Evolutionary conservation across 1,284 basidiomycete genomes (phyloP).

Genomic region (Vanrija pseudolonga): DNA sequence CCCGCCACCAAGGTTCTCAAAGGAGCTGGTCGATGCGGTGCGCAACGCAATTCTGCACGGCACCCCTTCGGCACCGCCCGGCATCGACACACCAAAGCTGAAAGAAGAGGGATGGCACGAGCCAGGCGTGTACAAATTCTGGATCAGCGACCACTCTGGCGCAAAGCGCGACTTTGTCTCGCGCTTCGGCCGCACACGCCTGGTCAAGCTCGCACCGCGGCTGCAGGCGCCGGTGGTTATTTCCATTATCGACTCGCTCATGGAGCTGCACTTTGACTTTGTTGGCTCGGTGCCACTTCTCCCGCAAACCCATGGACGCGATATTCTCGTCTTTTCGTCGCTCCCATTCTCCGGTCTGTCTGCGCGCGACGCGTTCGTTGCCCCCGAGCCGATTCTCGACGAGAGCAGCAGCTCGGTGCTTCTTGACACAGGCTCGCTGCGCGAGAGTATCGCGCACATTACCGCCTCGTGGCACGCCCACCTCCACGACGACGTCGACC

Average conservation of each 20-base stretch:
- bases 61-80: conserved; percentile 1
- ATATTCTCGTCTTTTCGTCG: conserved; percentile 40
- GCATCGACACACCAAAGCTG: conserved; percentile 20
- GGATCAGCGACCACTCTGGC: conserved; percentile 15
- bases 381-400: background rate
- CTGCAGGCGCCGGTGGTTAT: conserved; percentile 35
- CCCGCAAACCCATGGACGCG: conserved; percentile 30
- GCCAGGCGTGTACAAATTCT: conserved; percentile 43
- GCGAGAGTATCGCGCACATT: too few relatives aligned
- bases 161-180: conserved; percentile 12
- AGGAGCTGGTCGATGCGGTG: conserved; percentile 32
- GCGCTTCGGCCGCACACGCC: too few relatives aligned
- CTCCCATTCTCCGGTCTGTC: conserved; percentile 26
- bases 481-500: too few relatives aligned
- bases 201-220: conserved; percentile 1
- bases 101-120: conserved; percentile 45
- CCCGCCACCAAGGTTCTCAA: conserved; percentile 27
- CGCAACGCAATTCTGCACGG: conserved; percentile 29
- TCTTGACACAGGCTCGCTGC: too few relatives aligned
- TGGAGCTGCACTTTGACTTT: conserved; percentile 27
- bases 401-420: too few relatives aligned
- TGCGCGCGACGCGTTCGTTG: conserved; percentile 1
- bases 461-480: too few relatives aligned
- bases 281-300: conserved; percentile 34
- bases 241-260: conserved; percentile 30